A percentile compares a stretch with the other conserved stretches of the same genome.
Conservation (phyloP, 352 stramenopile genomes). For the Plasmopara muralis region DNA sequence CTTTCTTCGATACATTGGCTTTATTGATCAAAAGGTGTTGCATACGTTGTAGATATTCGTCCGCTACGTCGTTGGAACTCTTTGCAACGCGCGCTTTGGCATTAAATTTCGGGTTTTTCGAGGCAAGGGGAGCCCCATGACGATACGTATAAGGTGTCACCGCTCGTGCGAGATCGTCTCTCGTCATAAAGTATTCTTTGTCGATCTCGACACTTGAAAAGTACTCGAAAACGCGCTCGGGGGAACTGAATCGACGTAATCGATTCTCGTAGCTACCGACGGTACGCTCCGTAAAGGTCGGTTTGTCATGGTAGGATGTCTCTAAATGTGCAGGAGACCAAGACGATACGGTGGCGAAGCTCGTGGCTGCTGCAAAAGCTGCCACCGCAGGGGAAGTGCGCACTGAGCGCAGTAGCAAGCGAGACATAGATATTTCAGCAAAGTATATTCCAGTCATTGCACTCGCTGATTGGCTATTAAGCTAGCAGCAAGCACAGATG, state of each 20-base stretch:
- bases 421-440: constrained; percentile 13
- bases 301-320: constrained; percentile 13
- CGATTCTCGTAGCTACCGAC: constrained; percentile 88
- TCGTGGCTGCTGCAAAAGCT: constrained; percentile 9
- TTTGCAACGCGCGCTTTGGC: constrained; percentile 46
- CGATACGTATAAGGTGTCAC: constrained; percentile 81
- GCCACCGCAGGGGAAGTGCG: constrained; percentile 5
- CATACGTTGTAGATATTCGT: constrained; percentile 47
- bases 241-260: constrained; percentile 73
- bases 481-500: too few species aligned
- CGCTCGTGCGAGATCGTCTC: constrained; percentile 68
- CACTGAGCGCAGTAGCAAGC: constrained; percentile 25
- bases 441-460: background rate
- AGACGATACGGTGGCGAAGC: constrained; percentile 8
- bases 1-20: constrained; percentile 29
- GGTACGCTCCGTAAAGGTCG: constrained; percentile 70
- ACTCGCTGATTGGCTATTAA: too few species aligned
- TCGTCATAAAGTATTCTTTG: constrained; percentile 78
- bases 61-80: constrained; percentile 35
- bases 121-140: constrained; percentile 56
- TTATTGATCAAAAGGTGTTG: constrained; percentile 54
- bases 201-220: constrained; percentile 84
- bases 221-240: constrained; percentile 87
- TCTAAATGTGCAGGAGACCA: constrained; percentile 15
- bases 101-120: constrained; percentile 84